Evolutionary conservation across 108 stramenopile genomes (phyloP).

Genomic region (Nannochloropsis granulata): DNA sequence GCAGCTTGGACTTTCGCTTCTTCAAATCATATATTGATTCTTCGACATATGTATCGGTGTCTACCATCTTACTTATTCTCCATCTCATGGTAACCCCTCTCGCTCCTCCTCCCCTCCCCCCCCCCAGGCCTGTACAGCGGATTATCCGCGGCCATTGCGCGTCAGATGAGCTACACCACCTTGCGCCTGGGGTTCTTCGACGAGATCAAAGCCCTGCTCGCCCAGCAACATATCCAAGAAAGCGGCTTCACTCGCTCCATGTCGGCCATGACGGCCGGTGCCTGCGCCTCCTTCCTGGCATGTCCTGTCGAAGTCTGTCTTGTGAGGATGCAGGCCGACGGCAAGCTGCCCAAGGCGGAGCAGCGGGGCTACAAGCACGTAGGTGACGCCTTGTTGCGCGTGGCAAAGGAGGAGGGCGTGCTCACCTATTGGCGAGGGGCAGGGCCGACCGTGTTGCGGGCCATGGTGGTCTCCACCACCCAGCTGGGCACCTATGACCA

Average conservation of each 20-base stretch:
- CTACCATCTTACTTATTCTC: not conserved
- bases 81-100: not conserved
- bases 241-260: not conserved
- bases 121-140: conserved; percentile 23
- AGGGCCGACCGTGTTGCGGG: conserved; percentile 29
- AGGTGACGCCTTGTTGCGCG: conserved; percentile 22
- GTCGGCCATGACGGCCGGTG: conserved; percentile 24
- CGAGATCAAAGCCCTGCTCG: not conserved
- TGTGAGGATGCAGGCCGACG: conserved; percentile 37
- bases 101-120: not conserved
- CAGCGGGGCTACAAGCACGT: conserved; percentile 36
- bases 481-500: conserved; percentile 39
- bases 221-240: conserved; percentile 1
- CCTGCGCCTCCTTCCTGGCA: conserved; percentile 30
- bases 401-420: conserved; percentile 33
- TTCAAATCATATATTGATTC: too few species aligned
- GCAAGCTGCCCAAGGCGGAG: conserved; percentile 10
- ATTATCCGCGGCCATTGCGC: conserved; percentile 18
- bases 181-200: conserved; percentile 25
- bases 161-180: conserved; percentile 30
- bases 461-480: conserved; percentile 36
- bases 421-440: conserved; percentile 36
- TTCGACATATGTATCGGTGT: not conserved
- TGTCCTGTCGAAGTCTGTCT: conserved; percentile 38
- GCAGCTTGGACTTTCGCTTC: too few species aligned